Conservation (phyloP, 495 filamentous ascomycete species). For the Jackrogersella multiformis region DNA sequence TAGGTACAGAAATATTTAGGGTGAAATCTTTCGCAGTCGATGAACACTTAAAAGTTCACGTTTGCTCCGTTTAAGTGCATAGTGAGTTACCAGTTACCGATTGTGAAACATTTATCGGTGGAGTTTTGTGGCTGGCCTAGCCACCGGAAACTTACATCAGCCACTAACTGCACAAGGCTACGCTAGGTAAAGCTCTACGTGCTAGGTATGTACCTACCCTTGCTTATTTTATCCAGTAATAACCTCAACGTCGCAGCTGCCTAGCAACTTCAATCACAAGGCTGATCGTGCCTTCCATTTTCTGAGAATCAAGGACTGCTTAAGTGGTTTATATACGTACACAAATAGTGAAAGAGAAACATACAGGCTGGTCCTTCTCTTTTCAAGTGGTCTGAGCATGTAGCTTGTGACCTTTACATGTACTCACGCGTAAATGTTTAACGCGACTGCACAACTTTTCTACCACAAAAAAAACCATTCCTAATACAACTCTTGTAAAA, state of each 20-base stretch:
- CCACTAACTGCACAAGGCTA: conserved; percentile 14
- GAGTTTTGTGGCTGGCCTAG: too few relatives aligned
- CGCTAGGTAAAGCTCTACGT: neutral
- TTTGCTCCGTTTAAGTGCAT: too few relatives aligned
- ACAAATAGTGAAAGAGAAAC: neutral
- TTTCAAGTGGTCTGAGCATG: neutral
- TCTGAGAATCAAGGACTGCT: neutral
- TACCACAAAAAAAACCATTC: too few relatives aligned
- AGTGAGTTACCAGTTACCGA: neutral
- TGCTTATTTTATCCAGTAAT: conserved; percentile 10
- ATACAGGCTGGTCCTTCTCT: neutral
- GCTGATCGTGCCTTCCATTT: neutral
- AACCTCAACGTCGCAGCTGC: neutral
- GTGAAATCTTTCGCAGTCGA: too few relatives aligned
- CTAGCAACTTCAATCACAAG: conserved; percentile 9
- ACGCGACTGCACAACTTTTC: neutral
- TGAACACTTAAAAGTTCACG: too few relatives aligned
- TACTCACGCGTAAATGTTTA: neutral
- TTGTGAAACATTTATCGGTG: neutral
- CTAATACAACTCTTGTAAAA: too few relatives aligned
- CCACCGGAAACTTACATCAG: neutral
- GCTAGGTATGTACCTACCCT: too few relatives aligned
- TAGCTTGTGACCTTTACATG: neutral
- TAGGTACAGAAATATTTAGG: too few relatives aligned
- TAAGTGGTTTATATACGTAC: neutral